Base-by-base conservation (phyloP, 2,329 filamentous ascomycete genomes). In the Xylariaceae sp. region DNA sequence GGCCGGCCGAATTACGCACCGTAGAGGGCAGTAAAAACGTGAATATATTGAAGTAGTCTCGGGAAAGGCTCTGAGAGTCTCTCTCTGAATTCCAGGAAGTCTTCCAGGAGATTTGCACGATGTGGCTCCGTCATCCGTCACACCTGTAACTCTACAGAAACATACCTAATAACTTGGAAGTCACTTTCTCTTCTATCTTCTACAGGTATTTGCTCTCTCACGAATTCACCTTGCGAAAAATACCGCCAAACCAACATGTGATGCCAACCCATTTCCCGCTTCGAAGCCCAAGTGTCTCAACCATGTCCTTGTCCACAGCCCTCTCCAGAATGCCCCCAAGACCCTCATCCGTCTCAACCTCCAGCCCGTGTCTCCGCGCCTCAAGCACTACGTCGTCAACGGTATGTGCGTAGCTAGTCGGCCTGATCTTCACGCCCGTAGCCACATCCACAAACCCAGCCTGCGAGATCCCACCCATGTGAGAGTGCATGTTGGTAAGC, bases 401-500 rank as follows among this genome's bases (percentile, higher is more conserved):
- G 12, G 71, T 74, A 70, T 87, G 76, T 39, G 76, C 75, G 67
- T 77, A 86, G 63, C 83, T 86, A 26, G 69, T 73, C 1, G 81
- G 81, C 44, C 80, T 71, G 15, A 87, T 75, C 70, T 87, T 86
- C 45, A 74, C 71, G 4, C 76, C 77, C 1, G 76, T 75, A 16
- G 67, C 68, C 6, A 67, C 66, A 63, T 83, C 80, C 12, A 81
- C 72, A 61, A 87, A 87, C 0, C 84, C 84, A 0, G 84, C 84
- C 63, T 84, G 81, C 22, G 77, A 79, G 15, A 76, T 72, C 13
- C 58, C 57, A 1, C 82, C 83, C 83, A 87, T 86, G 2, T 85
- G 79, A 1, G 75, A 68, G 65, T 87, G 84, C 84, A 87, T 87
- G 62, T 86, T 87, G 0, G 83, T 86, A n/a, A 87, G 62, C 9